phyloP scores from a whole-genome alignment of 2,329 filamentous ascomycete species.

The Epichloe baconii region DNA sequence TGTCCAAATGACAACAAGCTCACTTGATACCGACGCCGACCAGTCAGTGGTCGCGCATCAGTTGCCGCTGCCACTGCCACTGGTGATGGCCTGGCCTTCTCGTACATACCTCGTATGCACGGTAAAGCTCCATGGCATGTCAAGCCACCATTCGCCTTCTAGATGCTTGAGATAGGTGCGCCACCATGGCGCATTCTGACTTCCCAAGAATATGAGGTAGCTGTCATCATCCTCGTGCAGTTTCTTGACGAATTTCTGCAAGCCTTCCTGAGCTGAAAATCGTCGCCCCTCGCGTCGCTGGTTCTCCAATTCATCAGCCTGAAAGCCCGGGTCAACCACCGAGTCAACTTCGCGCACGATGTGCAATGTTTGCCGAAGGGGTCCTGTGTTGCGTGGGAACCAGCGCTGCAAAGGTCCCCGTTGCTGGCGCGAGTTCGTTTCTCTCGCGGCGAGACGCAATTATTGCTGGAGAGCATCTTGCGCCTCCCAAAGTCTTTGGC shows the following conservation, averaged over 20 bases:
- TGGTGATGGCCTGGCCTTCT: background rate
- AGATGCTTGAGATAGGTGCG: constrained; percentile 12
- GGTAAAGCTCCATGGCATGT: constrained; percentile 14
- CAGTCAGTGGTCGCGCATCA: background rate
- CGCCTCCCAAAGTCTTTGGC: constrained; percentile 16
- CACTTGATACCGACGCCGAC: background rate
- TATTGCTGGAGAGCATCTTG: constrained; percentile 4
- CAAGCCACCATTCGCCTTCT: constrained; percentile 16
- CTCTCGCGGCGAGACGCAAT: constrained; percentile 9
- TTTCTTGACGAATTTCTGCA: constrained; percentile 11
- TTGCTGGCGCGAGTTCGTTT: constrained; percentile 11
- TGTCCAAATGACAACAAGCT: background rate
- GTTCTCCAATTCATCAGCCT: constrained; percentile 13
- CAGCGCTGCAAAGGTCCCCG: constrained; percentile 11
- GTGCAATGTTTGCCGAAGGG: constrained; percentile 15
- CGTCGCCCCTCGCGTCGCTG: constrained; percentile 11
- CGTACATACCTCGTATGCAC: constrained; percentile 9
- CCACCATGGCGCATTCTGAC: constrained; percentile 16
- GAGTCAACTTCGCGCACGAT: constrained; percentile 15
- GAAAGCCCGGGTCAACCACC: constrained; percentile 15
- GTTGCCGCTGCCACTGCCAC: no score
- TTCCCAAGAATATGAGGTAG: constrained; percentile 15
- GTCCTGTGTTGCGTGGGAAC: constrained; percentile 10
- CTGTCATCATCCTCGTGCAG: constrained; percentile 12
- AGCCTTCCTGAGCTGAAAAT: constrained; percentile 8